A percentile compares a stretch with the other conserved stretches of the same genome.
Conservation (phyloP, 2,329 filamentous ascomycete species). For the Phialocephala subalpina region DNA sequence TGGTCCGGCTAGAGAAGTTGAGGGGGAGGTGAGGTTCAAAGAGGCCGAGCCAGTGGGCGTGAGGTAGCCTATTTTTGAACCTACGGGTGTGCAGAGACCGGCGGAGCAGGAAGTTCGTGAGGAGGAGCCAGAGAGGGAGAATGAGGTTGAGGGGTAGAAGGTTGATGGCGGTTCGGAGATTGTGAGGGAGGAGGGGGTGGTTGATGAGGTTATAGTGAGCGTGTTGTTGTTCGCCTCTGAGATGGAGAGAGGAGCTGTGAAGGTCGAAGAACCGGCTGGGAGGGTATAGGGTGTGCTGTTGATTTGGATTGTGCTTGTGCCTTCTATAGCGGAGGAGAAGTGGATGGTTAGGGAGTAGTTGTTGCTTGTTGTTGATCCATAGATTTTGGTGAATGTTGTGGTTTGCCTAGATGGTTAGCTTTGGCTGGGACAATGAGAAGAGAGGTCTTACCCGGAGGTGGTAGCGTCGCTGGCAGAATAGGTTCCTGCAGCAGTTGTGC, state of each 20-base stretch:
- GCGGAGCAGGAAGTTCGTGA: conserved; percentile 27
- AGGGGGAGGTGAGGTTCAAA: conserved; percentile 22
- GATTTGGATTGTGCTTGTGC: conserved; percentile 25
- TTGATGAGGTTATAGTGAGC: conserved; percentile 26
- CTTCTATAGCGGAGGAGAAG: conserved; percentile 22
- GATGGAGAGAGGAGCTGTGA: conserved; percentile 30
- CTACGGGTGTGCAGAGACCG: conserved; percentile 34
- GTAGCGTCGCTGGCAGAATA: conserved; percentile 30
- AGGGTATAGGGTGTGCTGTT: conserved; percentile 27
- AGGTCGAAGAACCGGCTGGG: conserved; percentile 12
- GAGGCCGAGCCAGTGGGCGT: conserved; percentile 28
- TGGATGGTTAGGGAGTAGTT: conserved; percentile 31
- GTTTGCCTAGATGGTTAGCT: conserved; percentile 24
- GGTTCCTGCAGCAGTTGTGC: conserved; percentile 23
- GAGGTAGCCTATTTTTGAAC: conserved; percentile 36
- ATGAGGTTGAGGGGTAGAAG: conserved; percentile 58
- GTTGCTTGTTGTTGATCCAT: conserved; percentile 32
- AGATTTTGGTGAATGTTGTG: conserved; percentile 32
- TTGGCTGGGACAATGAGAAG: background rate
- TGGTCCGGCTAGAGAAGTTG: conserved; percentile 2
- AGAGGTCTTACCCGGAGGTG: conserved; percentile 26
- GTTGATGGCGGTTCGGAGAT: conserved; percentile 35
- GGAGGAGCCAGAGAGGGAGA: conserved; percentile 58
- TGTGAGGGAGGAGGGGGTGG: conserved; percentile 17
- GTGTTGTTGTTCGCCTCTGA: conserved; percentile 33